Percentiles rank a stretch among this genome's conserved stretches.
These are phyloP conservation scores for Clarireedia sp. DNA, from an alignment of 2,329 filamentous ascomycete genomes.

Conservation along the genomic window DNA sequence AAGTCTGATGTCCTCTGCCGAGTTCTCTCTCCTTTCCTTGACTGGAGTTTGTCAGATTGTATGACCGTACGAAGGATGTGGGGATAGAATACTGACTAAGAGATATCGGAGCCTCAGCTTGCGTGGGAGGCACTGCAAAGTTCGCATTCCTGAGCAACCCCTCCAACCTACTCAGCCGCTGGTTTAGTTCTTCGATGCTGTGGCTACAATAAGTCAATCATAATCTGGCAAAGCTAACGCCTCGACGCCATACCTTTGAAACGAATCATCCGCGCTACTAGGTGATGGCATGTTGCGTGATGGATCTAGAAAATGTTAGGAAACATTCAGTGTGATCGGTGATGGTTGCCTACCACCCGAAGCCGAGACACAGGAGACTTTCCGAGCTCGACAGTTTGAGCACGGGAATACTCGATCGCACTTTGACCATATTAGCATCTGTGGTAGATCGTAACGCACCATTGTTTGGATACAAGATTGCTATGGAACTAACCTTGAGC, in stretches of 20 bases:
- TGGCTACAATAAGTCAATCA: slow-evolving; percentile 8
- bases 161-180: slow-evolving; percentile 15
- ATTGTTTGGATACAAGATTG: not conserved
- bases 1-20: not conserved
- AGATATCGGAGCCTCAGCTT: not conserved
- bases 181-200: slow-evolving; percentile 14
- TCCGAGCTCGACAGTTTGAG: slow-evolving; percentile 21
- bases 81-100: not conserved
- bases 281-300: not conserved
- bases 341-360: too few relatives aligned
- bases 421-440: slow-evolving; percentile 2
- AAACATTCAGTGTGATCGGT: not conserved
- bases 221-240: not conserved
- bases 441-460: not conserved
- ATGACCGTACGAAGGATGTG: not conserved
- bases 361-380: slow-evolving; percentile 1
- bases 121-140: not conserved
- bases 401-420: slow-evolving; percentile 23
- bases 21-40: not conserved
- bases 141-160: slow-evolving; percentile 9
- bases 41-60: not conserved
- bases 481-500: not conserved
- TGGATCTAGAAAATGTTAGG: not conserved
- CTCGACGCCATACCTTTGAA: not conserved
- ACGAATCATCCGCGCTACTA: not conserved